These are phyloP conservation scores for Colletotrichum orbiculare DNA, from an alignment of 2,329 filamentous ascomycete species.

Conservation along the genomic window DNA sequence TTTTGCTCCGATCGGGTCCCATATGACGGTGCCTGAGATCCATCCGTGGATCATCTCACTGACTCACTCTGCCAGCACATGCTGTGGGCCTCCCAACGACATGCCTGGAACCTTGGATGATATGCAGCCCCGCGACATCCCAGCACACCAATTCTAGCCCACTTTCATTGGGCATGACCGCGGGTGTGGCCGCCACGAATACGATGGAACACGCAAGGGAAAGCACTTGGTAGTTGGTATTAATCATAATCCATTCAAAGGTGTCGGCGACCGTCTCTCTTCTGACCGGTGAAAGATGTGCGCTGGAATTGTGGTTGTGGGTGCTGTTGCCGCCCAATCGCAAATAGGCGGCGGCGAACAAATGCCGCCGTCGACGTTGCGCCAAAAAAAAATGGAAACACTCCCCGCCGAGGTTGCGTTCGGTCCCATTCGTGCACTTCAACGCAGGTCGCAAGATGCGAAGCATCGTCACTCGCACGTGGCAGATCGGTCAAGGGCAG, in stretches of 20 bases:
- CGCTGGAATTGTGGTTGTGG: background rate
- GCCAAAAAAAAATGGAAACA: background rate
- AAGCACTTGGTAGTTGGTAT: background rate
- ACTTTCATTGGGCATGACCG: conserved; percentile 20
- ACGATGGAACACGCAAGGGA: background rate
- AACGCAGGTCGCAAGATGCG: too few species aligned
- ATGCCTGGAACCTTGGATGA: conserved; percentile 23
- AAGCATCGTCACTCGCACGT: conserved; percentile 9
- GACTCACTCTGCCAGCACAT: conserved; percentile 34
- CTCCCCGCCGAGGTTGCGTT: background rate
- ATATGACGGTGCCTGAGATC: conserved; percentile 31
- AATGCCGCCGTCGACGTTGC: conserved; percentile 1
- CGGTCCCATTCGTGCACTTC: too few species aligned
- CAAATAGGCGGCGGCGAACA: background rate
- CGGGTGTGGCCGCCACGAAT: conserved; percentile 23
- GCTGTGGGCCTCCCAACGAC: conserved; percentile 28
- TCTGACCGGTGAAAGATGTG: conserved; percentile 14
- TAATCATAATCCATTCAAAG: conserved; percentile 21
- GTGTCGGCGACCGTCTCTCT: conserved; percentile 9
- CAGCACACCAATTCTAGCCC: background rate
- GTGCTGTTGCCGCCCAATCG: conserved; percentile 11
- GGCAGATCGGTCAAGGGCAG: conserved; percentile 4
- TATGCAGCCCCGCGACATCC: conserved; percentile 27
- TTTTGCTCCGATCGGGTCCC: conserved; percentile 12
- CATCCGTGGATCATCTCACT: conserved; percentile 25